Evolutionary conservation across 768 basidiomycete species (phyloP).

Genomic region (Tricholoma matsutake): DNA sequence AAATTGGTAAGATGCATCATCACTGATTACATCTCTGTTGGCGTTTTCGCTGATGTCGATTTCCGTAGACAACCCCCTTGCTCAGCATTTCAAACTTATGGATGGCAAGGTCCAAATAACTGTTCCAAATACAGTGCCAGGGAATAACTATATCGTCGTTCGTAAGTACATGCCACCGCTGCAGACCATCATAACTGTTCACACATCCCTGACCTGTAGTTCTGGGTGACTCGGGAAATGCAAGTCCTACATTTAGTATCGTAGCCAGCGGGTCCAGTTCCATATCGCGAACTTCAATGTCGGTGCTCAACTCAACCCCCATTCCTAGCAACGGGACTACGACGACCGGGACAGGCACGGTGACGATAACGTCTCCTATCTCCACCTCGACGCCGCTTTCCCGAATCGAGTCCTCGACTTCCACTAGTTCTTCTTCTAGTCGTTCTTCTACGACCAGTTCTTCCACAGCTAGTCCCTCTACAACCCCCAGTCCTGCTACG

Average conservation of each 20-base stretch:
- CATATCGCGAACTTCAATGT: too few species aligned
- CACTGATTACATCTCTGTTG: background rate
- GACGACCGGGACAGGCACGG: constrained; percentile 11
- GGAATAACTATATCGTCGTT: constrained; percentile 56
- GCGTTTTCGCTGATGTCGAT: background rate
- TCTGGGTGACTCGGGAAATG: constrained; percentile 66
- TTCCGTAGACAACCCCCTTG: constrained; percentile 54
- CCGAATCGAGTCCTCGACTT: constrained; percentile 5
- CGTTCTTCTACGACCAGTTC: constrained; percentile 11
- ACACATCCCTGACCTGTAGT: constrained; percentile 35
- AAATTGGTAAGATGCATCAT: constrained; percentile 38
- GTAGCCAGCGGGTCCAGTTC: constrained; percentile 20
- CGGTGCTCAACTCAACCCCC: constrained; percentile 1
- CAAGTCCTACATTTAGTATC: constrained; percentile 59
- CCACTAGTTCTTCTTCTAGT: too few species aligned
- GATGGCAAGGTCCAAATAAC: constrained; percentile 46
- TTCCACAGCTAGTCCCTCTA: constrained; percentile 13
- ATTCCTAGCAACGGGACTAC: background rate
- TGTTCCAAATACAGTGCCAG: constrained; percentile 46
- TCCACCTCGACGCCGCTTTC: background rate
- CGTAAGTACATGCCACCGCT: constrained; percentile 40
- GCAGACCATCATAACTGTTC: background rate
- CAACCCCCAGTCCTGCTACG: constrained; percentile 10
- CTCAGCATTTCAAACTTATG: constrained; percentile 48
- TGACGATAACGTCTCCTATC: background rate